Evolutionary conservation across 2,329 filamentous ascomycete species (phyloP).

Genomic region (Fusarium annulatum): DNA sequence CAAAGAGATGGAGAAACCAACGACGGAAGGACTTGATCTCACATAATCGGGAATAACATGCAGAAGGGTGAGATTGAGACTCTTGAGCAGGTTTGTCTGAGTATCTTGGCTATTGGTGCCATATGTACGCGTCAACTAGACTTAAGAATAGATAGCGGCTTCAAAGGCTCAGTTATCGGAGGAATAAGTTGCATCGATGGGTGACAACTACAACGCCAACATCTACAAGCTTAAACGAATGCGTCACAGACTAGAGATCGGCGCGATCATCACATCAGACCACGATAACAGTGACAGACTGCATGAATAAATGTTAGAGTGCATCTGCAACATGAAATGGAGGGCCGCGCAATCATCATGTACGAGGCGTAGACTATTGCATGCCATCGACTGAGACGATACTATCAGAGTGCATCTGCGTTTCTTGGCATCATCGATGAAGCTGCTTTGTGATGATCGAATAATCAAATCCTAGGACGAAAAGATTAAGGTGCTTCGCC

Average conservation of each 20-base stretch:
- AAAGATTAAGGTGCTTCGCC: constrained; percentile 7
- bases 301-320: background rate
- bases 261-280: background rate
- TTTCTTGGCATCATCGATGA: constrained; percentile 19
- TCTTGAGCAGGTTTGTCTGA: background rate
- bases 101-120: background rate
- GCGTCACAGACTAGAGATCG: background rate
- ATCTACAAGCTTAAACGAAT: background rate
- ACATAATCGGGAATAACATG: constrained; percentile 16
- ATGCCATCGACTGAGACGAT: constrained; percentile 13
- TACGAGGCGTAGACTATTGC: constrained; percentile 22
- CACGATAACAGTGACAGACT: background rate
- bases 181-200: background rate
- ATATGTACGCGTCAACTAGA: background rate
- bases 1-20: background rate
- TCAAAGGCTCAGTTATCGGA: background rate
- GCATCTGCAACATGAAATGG: constrained; percentile 5
- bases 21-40: background rate
- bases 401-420: background rate
- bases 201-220: background rate
- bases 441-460: constrained; percentile 28
- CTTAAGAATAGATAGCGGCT: background rate
- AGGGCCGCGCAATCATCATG: constrained; percentile 36
- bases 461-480: constrained; percentile 14
- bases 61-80: background rate